Evolutionary conservation across 257 asterid genomes (phyloP).

Genomic region (Anisodus acutangulus): DNA sequence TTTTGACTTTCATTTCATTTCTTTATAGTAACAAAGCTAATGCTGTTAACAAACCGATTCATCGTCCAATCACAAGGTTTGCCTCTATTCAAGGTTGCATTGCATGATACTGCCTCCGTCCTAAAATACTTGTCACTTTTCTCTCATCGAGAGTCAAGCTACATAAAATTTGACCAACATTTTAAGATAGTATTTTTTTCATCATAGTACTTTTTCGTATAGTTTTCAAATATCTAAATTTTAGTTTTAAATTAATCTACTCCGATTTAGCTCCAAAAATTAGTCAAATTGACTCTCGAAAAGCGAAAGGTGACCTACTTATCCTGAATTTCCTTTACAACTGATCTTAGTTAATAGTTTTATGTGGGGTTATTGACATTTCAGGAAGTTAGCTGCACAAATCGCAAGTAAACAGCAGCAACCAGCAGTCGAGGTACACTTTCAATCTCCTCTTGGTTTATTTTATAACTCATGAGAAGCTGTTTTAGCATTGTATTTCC

Average conservation of each 20-base stretch:
- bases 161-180: too few relatives aligned
- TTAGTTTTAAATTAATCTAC: not conserved
- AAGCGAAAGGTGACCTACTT: too few relatives aligned
- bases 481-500: not conserved
- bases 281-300: too few relatives aligned
- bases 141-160: too few relatives aligned
- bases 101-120: not conserved
- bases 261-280: constrained; percentile 36
- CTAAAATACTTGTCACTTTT: too few relatives aligned
- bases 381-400: constrained; percentile 67
- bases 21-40: constrained; percentile 55
- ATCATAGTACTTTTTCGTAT: too few relatives aligned
- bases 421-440: constrained; percentile 27
- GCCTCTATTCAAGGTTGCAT: not conserved
- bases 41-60: constrained; percentile 52
- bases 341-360: constrained; percentile 8
- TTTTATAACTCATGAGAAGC: not conserved
- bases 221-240: too few relatives aligned
- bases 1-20: not conserved
- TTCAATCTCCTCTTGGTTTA: not conserved
- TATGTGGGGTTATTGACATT: not conserved
- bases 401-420: constrained; percentile 54
- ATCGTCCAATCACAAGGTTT: constrained; percentile 84
- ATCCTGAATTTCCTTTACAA: not conserved
- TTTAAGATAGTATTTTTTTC: too few relatives aligned